Percentiles rank a stretch among this genome's conserved stretches.
Conservation (phyloP, 169 alveolate species). For the Babesia divergens region DNA sequence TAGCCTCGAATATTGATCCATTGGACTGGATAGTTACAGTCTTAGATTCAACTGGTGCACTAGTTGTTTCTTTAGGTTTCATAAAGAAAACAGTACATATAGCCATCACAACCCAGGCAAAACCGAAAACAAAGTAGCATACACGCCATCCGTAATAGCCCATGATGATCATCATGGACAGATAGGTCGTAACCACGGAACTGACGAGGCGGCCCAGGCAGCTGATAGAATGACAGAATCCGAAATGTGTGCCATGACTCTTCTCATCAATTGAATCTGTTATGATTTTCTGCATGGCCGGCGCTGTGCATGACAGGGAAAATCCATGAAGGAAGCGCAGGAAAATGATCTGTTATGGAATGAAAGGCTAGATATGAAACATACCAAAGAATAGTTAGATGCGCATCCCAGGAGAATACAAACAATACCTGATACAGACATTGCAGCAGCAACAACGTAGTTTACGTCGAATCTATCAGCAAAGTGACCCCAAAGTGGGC, state of each 20-base stretch:
- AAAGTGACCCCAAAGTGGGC: conserved; percentile 88
- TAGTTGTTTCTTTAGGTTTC: not conserved
- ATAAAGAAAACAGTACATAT: not conserved
- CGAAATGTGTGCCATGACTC: conserved; percentile 29
- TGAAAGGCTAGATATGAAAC: not conserved
- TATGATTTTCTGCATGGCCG: conserved; percentile 35
- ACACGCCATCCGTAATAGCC: conserved; percentile 46
- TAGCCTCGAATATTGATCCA: not conserved
- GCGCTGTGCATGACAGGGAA: conserved; percentile 42
- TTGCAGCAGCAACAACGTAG: conserved; percentile 83
- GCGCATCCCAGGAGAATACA: conserved; percentile 72
- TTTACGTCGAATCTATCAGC: conserved; percentile 82
- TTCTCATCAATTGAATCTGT: conserved; percentile 11
- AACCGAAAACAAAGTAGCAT: conserved; percentile 17
- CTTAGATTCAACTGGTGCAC: not conserved
- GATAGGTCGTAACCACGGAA: conserved; percentile 1
- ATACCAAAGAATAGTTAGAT: conserved; percentile 40
- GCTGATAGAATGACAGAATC: conserved; percentile 25
- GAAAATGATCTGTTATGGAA: conserved; percentile 11
- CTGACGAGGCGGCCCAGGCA: conserved; percentile 43
- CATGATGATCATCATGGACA: not conserved
- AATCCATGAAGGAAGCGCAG: conserved; percentile 49
- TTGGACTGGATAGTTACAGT: not conserved
- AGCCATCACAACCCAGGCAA: not conserved
- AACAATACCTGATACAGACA: conserved; percentile 82